phyloP scores from a whole-genome alignment of 2,329 filamentous ascomycete species.

The Periconia digitata region DNA sequence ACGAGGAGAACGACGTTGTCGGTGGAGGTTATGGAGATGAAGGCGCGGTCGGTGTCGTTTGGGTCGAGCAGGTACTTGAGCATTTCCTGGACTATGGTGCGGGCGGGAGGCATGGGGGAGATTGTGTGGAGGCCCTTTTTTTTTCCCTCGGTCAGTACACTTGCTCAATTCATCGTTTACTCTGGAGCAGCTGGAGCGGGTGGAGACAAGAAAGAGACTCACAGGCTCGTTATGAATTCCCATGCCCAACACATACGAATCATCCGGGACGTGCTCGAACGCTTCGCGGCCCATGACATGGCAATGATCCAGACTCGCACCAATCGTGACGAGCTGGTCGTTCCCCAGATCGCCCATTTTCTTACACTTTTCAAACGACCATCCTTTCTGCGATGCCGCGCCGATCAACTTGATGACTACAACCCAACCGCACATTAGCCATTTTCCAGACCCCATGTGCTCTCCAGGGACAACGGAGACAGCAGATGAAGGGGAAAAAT shows the following conservation, averaged over 20 bases:
- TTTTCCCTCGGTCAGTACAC: background rate
- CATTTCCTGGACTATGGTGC: conserved; percentile 52
- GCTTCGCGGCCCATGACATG: conserved; percentile 55
- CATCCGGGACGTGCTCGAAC: conserved; percentile 50
- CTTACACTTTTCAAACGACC: conserved; percentile 49
- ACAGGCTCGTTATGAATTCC: conserved; percentile 57
- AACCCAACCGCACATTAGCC: no score
- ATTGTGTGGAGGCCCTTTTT: conserved; percentile 47
- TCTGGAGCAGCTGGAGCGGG: no score
- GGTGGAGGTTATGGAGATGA: conserved; percentile 49
- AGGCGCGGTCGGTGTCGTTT: conserved; percentile 51
- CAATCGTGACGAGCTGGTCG: conserved; percentile 52
- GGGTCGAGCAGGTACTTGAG: conserved; percentile 52
- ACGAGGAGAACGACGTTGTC: conserved; percentile 52
- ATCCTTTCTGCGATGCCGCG: conserved; percentile 48
- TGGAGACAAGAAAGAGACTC: conserved; percentile 6
- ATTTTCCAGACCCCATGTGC: no score
- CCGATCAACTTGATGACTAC: conserved; percentile 52
- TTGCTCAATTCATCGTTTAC: no score
- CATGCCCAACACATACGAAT: conserved; percentile 47
- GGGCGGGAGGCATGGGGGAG: conserved; percentile 51
- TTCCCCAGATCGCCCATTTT: conserved; percentile 50
- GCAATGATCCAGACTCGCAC: conserved; percentile 55
- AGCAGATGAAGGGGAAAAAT: background rate
- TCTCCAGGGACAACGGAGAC: no score